Percentiles rank a stretch among this genome's conserved stretches.
phyloP scores from a whole-genome alignment of 345 rosid species.

The Hevea brasiliensis region DNA sequence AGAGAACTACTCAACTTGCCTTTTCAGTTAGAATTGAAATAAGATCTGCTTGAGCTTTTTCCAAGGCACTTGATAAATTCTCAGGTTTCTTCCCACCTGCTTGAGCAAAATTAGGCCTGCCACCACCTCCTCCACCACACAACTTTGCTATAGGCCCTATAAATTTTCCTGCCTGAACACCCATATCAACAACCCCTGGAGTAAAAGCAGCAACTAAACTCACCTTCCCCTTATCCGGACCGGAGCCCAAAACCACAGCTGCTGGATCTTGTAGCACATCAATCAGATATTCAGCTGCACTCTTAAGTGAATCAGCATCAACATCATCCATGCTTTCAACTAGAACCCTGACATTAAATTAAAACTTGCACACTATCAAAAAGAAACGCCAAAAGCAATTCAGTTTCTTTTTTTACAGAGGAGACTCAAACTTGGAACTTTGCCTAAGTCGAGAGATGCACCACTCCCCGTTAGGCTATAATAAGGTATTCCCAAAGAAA shows the following conservation, averaged over 20 bases:
- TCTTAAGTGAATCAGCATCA: conserved; percentile 82
- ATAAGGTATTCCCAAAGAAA: no score
- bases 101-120: conserved; percentile 91
- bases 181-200: conserved; percentile 63
- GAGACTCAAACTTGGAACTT: no score
- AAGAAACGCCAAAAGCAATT: neutral
- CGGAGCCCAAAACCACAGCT: conserved; percentile 74
- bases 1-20: conserved; percentile 34
- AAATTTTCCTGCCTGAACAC: conserved; percentile 89
- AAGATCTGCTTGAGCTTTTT: conserved; percentile 69
- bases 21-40: conserved; percentile 54
- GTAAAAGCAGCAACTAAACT: conserved; percentile 91
- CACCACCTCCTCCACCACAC: conserved; percentile 97
- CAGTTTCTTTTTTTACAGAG: neutral
- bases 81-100: conserved; percentile 92
- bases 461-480: no score
- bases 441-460: no score
- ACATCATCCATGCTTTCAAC: conserved; percentile 81
- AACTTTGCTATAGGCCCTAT: conserved; percentile 77
- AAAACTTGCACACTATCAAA: neutral
- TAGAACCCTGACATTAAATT: conserved; percentile 52
- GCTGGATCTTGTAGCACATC: conserved; percentile 73
- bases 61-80: conserved; percentile 63
- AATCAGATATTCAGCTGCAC: conserved; percentile 73
- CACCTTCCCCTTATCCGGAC: conserved; percentile 86